phyloP scores from a whole-genome alignment of 1,284 basidiomycete species.

The Austropuccinia psidii region DNA sequence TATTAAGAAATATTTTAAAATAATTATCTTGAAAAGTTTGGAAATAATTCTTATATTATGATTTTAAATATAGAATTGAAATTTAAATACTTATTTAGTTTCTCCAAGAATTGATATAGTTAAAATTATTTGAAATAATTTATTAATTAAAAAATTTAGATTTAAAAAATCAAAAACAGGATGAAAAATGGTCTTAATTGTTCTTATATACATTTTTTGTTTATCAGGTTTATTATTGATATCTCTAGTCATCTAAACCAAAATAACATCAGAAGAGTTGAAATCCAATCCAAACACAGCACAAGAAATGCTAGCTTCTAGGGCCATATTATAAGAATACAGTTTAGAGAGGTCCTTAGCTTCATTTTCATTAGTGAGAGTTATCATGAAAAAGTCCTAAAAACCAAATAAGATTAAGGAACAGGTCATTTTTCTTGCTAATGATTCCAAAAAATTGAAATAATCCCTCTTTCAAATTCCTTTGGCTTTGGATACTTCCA shows the following conservation, averaged over 20 bases:
- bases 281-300: slow-evolving; percentile 31
- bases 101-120: too few species aligned
- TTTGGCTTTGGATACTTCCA: slow-evolving; percentile 21
- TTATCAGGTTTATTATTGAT: slow-evolving; percentile 12
- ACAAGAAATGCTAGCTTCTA: slow-evolving; percentile 27
- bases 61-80: slow-evolving; percentile 55
- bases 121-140: too few species aligned
- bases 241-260: slow-evolving; percentile 36
- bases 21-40: slow-evolving; percentile 67
- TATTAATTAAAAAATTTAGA: too few species aligned
- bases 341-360: slow-evolving; percentile 8
- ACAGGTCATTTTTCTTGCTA: slow-evolving; percentile 87
- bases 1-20: slow-evolving; percentile 78
- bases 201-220: slow-evolving; percentile 31
- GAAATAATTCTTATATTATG: slow-evolving; percentile 70
- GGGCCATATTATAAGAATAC: not conserved
- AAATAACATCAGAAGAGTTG: slow-evolving; percentile 35
- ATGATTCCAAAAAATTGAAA: slow-evolving; percentile 79
- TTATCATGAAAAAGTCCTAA: slow-evolving; percentile 81
- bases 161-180: too few species aligned
- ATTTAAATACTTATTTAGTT: not conserved
- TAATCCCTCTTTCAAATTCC: slow-evolving; percentile 59
- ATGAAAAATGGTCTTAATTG: slow-evolving; percentile 8
- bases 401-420: slow-evolving; percentile 86
- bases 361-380: slow-evolving; percentile 48